phyloP scores from a whole-genome alignment of 345 rosid species.

The Kandelia obovata region DNA sequence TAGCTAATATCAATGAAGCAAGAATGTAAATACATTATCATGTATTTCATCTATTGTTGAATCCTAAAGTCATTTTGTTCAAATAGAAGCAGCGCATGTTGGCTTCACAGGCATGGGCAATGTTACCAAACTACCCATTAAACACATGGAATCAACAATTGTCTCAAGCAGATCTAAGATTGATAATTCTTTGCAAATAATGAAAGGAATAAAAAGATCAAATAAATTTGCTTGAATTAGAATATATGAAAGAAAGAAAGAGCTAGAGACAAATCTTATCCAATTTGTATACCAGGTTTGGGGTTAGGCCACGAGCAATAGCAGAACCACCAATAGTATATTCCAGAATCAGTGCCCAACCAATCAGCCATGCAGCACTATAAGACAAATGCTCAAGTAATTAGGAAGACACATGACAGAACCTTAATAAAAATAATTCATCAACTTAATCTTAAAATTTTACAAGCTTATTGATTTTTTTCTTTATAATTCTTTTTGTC shows the following conservation, averaged over 20 bases:
- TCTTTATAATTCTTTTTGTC: neutral
- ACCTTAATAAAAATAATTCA: conserved; percentile 1
- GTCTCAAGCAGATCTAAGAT: no score
- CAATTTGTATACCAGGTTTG: conserved; percentile 53
- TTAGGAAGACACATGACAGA: neutral
- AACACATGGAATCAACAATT: no score
- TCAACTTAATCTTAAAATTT: neutral
- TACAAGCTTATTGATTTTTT: conserved; percentile 2
- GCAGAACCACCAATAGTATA: conserved; percentile 96
- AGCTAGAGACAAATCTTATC: neutral
- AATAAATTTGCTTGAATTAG: neutral
- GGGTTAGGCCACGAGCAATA: conserved; percentile 87
- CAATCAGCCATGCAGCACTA: conserved; percentile 94
- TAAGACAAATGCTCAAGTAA: conserved; percentile 2
- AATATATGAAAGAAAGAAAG: neutral
- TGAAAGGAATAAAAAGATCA: neutral
- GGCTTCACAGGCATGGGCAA: no score
- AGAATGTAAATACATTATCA: no score
- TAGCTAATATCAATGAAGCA: no score
- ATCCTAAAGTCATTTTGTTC: no score
- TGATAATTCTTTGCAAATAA: neutral
- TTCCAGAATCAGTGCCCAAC: conserved; percentile 91
- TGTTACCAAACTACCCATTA: no score
- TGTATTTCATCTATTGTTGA: no score
- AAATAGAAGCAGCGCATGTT: no score